Percentiles rank a stretch among this genome's conserved stretches.
Evolutionary conservation across 768 basidiomycete species (phyloP).

Genomic region (Suillus plorans): DNA sequence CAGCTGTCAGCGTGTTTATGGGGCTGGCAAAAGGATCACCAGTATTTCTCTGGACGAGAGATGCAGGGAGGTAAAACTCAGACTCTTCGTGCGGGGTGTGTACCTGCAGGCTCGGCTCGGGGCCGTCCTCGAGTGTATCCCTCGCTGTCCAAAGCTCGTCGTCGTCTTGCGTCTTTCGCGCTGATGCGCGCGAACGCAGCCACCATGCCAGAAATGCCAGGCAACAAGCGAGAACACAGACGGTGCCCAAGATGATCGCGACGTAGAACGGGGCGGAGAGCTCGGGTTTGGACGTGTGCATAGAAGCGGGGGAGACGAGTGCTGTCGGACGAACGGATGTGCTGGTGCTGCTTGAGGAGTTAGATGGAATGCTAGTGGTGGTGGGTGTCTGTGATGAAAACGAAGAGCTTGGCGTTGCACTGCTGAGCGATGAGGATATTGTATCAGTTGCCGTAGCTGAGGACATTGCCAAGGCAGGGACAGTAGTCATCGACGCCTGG

Average conservation of each 20-base stretch:
- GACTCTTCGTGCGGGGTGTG: constrained; percentile 13
- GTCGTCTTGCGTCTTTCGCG: constrained; percentile 33
- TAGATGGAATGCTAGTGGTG: background rate
- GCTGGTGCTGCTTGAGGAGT: background rate
- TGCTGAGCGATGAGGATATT: constrained; percentile 7
- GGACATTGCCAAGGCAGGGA: constrained; percentile 2
- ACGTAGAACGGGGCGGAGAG: constrained; percentile 45
- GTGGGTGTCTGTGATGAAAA: background rate
- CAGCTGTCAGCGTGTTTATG: constrained; percentile 6
- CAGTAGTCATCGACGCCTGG: background rate
- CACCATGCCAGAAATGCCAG: constrained; percentile 50
- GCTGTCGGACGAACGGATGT: constrained; percentile 5
- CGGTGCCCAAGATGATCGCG: constrained; percentile 46
- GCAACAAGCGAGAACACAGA: constrained; percentile 45
- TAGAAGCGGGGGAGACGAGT: constrained; percentile 22
- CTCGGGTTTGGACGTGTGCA: constrained; percentile 19
- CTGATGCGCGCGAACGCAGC: constrained; percentile 41
- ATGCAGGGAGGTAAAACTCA: constrained; percentile 24
- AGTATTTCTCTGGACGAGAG: constrained; percentile 19
- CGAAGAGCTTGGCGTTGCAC: background rate
- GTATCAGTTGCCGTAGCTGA: constrained; percentile 10
- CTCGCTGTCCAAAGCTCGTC: constrained; percentile 35
- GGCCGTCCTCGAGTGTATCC: constrained; percentile 12
- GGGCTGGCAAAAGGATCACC: constrained; percentile 20
- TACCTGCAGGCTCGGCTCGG: constrained; percentile 3